Percentiles rank a stretch among this genome's conserved stretches.
phyloP scores from a whole-genome alignment of 2,329 filamentous ascomycete species.

The Colletotrichum graminicola region DNA sequence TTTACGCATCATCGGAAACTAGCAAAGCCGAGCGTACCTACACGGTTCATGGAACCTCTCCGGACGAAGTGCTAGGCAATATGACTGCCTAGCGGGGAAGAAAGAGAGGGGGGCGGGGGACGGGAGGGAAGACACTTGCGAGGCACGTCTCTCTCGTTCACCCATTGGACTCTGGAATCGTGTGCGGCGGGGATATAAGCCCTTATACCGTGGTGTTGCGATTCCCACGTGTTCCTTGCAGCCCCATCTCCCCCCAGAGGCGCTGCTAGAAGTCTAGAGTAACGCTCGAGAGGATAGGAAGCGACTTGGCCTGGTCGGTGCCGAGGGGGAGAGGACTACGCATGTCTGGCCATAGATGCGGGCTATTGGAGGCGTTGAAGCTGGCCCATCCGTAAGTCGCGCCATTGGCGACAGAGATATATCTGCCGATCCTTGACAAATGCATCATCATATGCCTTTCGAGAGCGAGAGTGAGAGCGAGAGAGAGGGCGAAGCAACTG shows the following conservation, averaged over 20 bases:
- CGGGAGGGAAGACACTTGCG: not conserved
- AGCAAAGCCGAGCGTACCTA: not conserved
- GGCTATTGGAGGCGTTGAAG: not conserved
- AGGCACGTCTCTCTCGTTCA: not conserved
- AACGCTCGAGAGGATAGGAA: not conserved
- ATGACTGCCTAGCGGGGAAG: no score
- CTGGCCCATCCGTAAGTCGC: not conserved
- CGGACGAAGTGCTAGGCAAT: not conserved
- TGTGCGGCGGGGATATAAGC: not conserved
- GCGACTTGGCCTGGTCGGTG: not conserved
- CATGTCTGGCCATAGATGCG: no score
- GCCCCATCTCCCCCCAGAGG: not conserved
- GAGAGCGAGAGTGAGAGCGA: not conserved
- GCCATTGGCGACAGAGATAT: not conserved
- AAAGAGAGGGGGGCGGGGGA: no score
- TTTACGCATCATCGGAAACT: not conserved
- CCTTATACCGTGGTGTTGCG: not conserved
- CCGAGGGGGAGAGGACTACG: not conserved
- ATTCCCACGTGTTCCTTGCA: not conserved
- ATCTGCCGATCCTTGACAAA: not conserved
- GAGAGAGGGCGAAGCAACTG: not conserved
- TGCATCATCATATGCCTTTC: not conserved
- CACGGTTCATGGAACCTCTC: not conserved
- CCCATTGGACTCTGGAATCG: no score
- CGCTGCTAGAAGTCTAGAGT: not conserved